phyloP scores from a whole-genome alignment of 257 asterid genomes.

The Parsonsia alboflavescens region DNA sequence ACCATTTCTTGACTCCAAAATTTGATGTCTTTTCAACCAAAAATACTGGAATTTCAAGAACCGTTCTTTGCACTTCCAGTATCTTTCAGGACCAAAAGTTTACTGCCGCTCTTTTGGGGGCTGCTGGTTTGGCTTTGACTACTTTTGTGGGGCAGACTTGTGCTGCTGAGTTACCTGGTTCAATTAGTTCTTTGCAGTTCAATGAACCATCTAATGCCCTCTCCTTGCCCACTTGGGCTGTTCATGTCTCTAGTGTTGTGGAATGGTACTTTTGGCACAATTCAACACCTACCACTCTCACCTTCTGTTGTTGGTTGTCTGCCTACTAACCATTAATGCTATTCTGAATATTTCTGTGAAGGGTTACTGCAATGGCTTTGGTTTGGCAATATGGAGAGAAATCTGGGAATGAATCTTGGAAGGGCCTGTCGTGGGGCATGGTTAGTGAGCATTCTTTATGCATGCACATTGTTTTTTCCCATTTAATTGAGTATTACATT shows the following conservation, averaged over 20 bases:
- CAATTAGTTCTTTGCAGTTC: conserved; percentile 29
- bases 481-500: neutral
- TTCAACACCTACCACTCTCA: neutral
- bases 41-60: conserved; percentile 19
- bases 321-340: neutral
- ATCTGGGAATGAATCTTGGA: conserved; percentile 88
- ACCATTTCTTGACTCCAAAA: conserved; percentile 20
- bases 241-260: conserved; percentile 92
- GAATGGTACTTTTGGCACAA: conserved; percentile 57
- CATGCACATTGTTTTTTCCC: neutral
- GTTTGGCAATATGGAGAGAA: conserved; percentile 93
- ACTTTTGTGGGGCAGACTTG: conserved; percentile 40
- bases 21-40: conserved; percentile 18
- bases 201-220: conserved; percentile 89
- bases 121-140: conserved; percentile 53
- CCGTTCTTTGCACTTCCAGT: conserved; percentile 11
- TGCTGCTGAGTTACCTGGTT: conserved; percentile 44
- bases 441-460: conserved; percentile 33
- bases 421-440: conserved; percentile 99
- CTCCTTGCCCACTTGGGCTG: conserved; percentile 92
- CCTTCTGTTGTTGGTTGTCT: neutral
- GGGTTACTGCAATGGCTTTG: conserved; percentile 93
- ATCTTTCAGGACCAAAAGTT: conserved; percentile 27
- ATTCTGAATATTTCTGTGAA: conserved; percentile 18
- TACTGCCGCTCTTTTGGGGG: conserved; percentile 39